Conservation (phyloP, 495 filamentous ascomycete species). For the Aspergillus baeticus region DNA sequence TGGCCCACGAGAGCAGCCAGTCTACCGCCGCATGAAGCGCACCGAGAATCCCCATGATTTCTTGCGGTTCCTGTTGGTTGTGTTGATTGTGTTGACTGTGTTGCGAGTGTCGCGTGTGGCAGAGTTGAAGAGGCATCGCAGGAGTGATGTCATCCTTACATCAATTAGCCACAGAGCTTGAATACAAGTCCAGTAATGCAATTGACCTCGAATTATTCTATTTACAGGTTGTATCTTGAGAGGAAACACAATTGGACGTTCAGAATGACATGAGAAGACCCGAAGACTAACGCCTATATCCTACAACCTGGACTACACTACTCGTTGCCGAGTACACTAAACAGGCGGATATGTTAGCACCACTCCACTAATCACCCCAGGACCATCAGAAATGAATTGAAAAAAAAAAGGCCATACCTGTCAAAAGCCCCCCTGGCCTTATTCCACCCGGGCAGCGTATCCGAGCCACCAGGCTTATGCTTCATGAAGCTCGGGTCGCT, state of each 20-base stretch:
- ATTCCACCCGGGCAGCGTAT: slow-evolving; percentile 8
- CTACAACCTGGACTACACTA: not conserved
- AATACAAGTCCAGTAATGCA: not conserved
- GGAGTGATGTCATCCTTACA: slow-evolving; percentile 1
- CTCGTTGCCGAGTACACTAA: not conserved
- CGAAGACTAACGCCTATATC: too few species aligned
- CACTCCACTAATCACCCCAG: not conserved
- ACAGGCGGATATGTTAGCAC: not conserved
- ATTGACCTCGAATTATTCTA: not conserved
- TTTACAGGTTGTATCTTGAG: not conserved
- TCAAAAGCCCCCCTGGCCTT: not conserved
- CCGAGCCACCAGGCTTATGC: slow-evolving; percentile 2
- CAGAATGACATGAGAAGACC: too few species aligned
- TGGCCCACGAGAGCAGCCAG: slow-evolving; percentile 7
- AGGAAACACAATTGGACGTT: too few species aligned
- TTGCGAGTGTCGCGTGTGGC: not conserved
- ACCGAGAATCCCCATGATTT: not conserved
- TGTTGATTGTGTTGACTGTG: not conserved
- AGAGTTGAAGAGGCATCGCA: too few species aligned
- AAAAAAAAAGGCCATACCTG: not conserved
- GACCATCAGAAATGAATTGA: not conserved
- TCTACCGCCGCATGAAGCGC: slow-evolving; percentile 3
- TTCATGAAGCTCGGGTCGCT: not conserved
- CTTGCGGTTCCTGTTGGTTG: not conserved
- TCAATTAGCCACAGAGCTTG: not conserved